phyloP scores from a whole-genome alignment of 257 asterid species.

The Mentha longifolia region DNA sequence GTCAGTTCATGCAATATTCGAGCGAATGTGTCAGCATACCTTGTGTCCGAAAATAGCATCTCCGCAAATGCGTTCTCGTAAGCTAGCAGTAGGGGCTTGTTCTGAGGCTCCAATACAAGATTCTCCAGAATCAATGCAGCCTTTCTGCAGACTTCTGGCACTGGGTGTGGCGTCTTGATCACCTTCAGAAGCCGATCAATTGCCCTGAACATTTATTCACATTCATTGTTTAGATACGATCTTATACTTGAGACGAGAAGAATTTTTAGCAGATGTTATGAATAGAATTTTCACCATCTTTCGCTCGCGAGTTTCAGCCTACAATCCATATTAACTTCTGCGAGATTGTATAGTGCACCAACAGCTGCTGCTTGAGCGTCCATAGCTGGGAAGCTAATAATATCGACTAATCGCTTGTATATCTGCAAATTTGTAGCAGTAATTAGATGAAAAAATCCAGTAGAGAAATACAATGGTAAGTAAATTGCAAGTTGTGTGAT shows the following conservation, averaged over 20 bases:
- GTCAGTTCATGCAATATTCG: slow-evolving; percentile 84
- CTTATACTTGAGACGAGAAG: background rate
- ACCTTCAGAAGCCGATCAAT: slow-evolving; percentile 87
- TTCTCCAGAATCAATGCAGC: slow-evolving; percentile 86
- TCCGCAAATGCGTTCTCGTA: slow-evolving; percentile 92
- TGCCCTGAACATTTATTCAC: slow-evolving; percentile 61
- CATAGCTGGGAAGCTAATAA: slow-evolving; percentile 80
- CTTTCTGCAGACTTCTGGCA: slow-evolving; percentile 94
- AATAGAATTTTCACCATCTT: slow-evolving; percentile 55
- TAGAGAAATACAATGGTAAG: background rate
- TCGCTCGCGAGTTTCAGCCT: slow-evolving; percentile 94
- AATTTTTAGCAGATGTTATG: background rate
- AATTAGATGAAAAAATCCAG: slow-evolving; percentile 2
- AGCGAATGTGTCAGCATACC: slow-evolving; percentile 81
- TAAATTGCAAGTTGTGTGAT: background rate
- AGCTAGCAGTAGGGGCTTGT: slow-evolving; percentile 72
- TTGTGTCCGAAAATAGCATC: slow-evolving; percentile 80
- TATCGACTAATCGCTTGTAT: slow-evolving; percentile 79
- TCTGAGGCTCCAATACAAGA: slow-evolving; percentile 97
- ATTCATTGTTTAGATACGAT: slow-evolving; percentile 9
- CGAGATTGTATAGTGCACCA: slow-evolving; percentile 90
- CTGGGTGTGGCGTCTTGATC: slow-evolving; percentile 81
- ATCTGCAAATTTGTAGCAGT: slow-evolving; percentile 50
- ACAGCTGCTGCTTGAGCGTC: slow-evolving; percentile 98
- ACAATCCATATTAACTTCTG: slow-evolving; percentile 88